Base-by-base conservation (phyloP, 2,329 filamentous ascomycete genomes). In the Aspergillus calidoustus region DNA sequence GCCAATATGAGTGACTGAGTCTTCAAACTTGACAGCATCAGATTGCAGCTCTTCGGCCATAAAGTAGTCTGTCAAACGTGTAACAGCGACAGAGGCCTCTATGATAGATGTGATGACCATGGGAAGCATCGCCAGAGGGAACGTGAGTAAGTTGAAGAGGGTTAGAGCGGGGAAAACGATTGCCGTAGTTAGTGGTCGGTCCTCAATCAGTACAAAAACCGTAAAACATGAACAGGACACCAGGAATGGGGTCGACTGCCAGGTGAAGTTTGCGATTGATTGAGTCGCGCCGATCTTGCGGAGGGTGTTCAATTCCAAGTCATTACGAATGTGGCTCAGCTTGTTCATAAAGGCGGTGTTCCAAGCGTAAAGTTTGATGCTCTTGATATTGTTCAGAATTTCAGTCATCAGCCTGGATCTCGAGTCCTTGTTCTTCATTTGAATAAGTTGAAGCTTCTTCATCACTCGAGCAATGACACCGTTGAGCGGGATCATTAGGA, bases 381-480 rank as follows among this genome's bases (percentile, higher is more conserved):
- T 96, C 83, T 99, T 99, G 91, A 99, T 99, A 80, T 98, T 98
- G 83, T 96, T 97, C 73, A 99, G 83, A 68, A 99, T 99, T 78
- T 99, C 95, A 7, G 94, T 96, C 83, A 98, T 97, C 61, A 99
- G 81, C 54, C 94, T 88, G 51, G 93, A 97, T 73, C 95, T 88
- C 44, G 93, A 86, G 72, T 99, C 95, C 81, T 99, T 99, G 82
- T 98, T 98, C 83, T 96, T 96, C 95, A 99, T 99, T 81, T 99
- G 95, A 66, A 89, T 84, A 79, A 98, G 96, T 75, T 99, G 96
- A 70, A 99, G 81, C 48, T 86, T 92, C 81, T 97, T 97, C 91
- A 97, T 97, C 69, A 96, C 84, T 61, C 90, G 87, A 25, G 95
- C 94, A 73, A 98, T 95, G 64, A 95, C 83, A 53, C 93, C 94